These are phyloP conservation scores for Chlorella sp. DNA, from an alignment of 139 green algal genomes.

Conservation along the genomic window DNA sequence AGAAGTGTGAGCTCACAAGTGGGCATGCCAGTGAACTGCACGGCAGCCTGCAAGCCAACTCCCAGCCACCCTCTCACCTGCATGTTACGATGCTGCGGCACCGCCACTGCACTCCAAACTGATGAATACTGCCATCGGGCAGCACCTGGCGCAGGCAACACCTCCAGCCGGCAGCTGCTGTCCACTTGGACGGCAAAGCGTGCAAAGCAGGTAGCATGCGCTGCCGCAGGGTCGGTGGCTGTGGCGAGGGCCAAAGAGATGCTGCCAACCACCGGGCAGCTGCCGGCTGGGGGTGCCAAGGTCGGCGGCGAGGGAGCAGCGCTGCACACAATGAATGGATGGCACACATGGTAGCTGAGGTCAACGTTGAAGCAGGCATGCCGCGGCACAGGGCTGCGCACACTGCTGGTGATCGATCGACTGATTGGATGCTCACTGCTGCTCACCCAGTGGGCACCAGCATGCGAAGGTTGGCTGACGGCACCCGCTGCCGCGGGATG, in stretches of 20 bases:
- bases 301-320: no score
- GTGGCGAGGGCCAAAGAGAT: neutral
- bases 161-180: neutral
- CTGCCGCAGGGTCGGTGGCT: neutral
- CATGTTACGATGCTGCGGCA: neutral
- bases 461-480: neutral
- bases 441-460: neutral
- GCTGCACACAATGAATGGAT: neutral
- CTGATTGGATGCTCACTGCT: no score
- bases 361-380: no score
- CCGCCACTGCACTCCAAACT: neutral
- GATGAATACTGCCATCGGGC: neutral
- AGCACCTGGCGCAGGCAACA: neutral
- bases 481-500: neutral
- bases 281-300: neutral
- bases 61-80: no score
- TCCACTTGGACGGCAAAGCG: neutral
- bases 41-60: no score
- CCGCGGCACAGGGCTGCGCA: no score
- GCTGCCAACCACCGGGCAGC: neutral
- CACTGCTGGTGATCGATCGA: no score
- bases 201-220: neutral
- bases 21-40: no score
- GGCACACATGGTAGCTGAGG: neutral
- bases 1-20: no score